These are phyloP conservation scores for Paramecium sexaurelia DNA, from an alignment of 73 alveolate genomes.

Conservation along the genomic window DNA sequence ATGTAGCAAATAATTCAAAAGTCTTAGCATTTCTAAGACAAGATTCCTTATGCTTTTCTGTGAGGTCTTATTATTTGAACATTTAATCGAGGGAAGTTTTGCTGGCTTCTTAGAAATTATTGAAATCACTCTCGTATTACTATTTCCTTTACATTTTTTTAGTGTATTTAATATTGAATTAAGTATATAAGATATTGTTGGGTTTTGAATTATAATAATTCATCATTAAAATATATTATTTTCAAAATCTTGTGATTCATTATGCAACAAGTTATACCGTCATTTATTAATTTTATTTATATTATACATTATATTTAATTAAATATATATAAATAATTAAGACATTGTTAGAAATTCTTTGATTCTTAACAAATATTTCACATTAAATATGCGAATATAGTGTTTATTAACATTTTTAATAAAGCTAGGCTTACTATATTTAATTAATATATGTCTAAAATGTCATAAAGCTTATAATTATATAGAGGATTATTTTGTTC, in stretches of 20 bases:
- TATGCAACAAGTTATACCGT: background rate
- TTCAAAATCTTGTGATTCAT: background rate
- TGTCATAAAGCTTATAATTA: no score
- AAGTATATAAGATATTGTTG: background rate
- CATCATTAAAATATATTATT: background rate
- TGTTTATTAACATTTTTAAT: no score
- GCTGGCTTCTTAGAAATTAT: background rate
- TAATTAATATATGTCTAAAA: no score
- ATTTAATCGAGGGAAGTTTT: background rate
- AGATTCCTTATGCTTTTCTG: background rate
- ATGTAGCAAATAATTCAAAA: conserved; percentile 11
- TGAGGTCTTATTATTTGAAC: background rate
- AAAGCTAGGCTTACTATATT: no score
- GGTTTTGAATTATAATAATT: background rate
- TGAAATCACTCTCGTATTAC: conserved; percentile 19
- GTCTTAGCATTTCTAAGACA: background rate
- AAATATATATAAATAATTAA: background rate
- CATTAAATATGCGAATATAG: no score
- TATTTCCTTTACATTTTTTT: conserved; percentile 21
- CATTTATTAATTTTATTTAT: background rate
- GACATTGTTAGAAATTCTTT: background rate
- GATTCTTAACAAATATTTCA: background rate
- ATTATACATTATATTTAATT: background rate
- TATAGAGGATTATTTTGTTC: no score
- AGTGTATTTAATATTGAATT: conserved; percentile 3